Percentiles rank a stretch among this genome's conserved stretches.
Evolutionary conservation across 148 eudicot genomes (phyloP).

Genomic region (Camellia sinensis): DNA sequence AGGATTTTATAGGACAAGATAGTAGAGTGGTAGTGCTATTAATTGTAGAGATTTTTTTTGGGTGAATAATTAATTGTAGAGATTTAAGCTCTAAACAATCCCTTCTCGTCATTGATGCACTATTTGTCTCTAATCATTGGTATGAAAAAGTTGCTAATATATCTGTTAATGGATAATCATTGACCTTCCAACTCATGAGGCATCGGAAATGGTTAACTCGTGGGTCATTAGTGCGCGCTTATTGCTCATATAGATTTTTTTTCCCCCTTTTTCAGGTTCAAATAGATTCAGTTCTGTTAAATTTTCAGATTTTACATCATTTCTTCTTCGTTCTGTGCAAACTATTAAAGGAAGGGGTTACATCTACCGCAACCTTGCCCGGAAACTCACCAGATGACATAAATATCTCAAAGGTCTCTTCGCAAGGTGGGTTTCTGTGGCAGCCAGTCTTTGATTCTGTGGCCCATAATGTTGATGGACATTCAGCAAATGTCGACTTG

Average conservation of each 20-base stretch:
- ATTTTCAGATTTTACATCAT: conserved; percentile 79
- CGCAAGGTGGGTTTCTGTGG: conserved; percentile 85
- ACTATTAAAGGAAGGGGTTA: conserved; percentile 68
- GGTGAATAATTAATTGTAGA: background rate
- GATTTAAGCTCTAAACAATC: background rate
- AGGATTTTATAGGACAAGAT: background rate
- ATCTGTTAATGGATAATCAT: background rate
- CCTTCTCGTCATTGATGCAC: background rate
- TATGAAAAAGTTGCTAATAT: background rate
- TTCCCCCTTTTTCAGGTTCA: conserved; percentile 50
- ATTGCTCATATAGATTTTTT: conserved; percentile 10
- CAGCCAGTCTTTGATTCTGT: conserved; percentile 50
- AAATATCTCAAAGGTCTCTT: conserved; percentile 46
- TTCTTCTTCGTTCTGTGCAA: conserved; percentile 90
- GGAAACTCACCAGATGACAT: conserved; percentile 41
- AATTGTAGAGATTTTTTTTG: background rate
- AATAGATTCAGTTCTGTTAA: conserved; percentile 59
- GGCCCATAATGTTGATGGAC: conserved; percentile 23
- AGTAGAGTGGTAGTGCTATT: background rate
- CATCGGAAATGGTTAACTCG: background rate
- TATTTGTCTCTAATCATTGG: background rate
- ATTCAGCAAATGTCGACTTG: conserved; percentile 36
- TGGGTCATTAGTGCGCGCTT: background rate
- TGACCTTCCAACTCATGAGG: background rate
- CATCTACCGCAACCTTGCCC: conserved; percentile 23